Evolutionary conservation across 768 basidiomycete genomes (phyloP), one percentile per base, ranked within the genome.

Genomic region (Asterophora parasitica): DNA sequence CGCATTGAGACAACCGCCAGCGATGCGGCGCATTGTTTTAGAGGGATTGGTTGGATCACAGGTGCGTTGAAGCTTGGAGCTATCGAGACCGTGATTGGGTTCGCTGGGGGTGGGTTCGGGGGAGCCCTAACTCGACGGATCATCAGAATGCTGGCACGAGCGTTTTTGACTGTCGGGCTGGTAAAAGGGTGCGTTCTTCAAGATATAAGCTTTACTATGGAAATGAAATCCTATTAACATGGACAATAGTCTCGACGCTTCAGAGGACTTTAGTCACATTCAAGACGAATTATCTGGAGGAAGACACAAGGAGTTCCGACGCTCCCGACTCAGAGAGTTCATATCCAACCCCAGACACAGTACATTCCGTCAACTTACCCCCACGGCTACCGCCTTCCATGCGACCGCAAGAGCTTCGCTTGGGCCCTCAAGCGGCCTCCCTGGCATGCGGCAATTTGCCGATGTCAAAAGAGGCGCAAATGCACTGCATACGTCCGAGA

Each of bases 41-140:
- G 72, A 48, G 88, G 88, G 8, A 74, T 78, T 8, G 78, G 70
- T 13, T 90, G 85, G 86, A 70, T 88, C 37, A 66, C 74, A n/a
- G 66, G 58, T 0, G 85, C 78, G 3, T 59, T 85, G 46, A 76
- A 79, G 57, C 58, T 89, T 19, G 84, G 85, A 8, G 77, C 78
- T 3, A 59, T 82, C 39, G 88, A 91, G 63, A 79, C 76, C 4
- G 61, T 79, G 5, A 57, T 83, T 8, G 88, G 86, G 0, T 88
- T 88, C 54, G 74, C 73, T 2, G 64, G 67, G 11, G 72, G 69
- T 20, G 68, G 70, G 7, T 88, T 88, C 56, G 76, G 71, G 1
- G 54, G 75, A 8, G 65, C 71, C 0, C 53, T 90, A 11, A 69
- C 75, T 7, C 72, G 88, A 31, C 76, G 87, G 12, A 65, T 81